These are phyloP conservation scores for Coemansia sp. DNA, from an alignment of 192 early-diverging fungal genomes.

Conservation along the genomic window DNA sequence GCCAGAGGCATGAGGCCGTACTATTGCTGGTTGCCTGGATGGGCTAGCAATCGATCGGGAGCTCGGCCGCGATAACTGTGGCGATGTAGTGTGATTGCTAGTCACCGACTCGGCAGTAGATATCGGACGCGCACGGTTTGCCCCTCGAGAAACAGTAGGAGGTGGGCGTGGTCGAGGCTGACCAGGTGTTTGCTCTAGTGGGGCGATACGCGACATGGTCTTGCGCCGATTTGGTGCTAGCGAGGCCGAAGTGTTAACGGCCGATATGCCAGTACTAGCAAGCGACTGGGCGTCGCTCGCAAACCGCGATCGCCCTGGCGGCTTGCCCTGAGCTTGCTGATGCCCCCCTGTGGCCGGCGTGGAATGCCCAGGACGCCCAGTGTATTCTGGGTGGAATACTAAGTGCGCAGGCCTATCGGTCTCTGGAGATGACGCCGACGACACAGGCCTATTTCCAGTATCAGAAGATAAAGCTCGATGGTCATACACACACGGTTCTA, in stretches of 20 bases:
- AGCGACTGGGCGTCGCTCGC: conserved; percentile 17
- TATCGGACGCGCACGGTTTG: conserved; percentile 30
- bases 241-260: conserved; percentile 13
- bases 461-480: neutral
- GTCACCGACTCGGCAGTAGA: conserved; percentile 33
- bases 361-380: neutral
- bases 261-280: neutral
- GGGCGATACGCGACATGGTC: conserved; percentile 21
- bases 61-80: conserved; percentile 32
- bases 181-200: neutral
- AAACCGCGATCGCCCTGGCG: conserved; percentile 11
- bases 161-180: conserved; percentile 14
- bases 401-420: neutral
- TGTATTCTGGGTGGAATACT: neutral
- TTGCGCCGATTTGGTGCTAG: conserved; percentile 28
- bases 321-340: conserved; percentile 17
- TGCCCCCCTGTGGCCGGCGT: neutral
- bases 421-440: conserved; percentile 5
- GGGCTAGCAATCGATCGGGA: conserved; percentile 20
- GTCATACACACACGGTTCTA: conserved; percentile 24
- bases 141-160: conserved; percentile 31
- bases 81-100: conserved; percentile 42
- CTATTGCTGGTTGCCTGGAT: neutral
- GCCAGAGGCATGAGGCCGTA: conserved; percentile 4
- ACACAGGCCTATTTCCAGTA: neutral